These are phyloP conservation scores for Madurella mycetomatis DNA, from an alignment of 2,329 filamentous ascomycete genomes.

Conservation along the genomic window DNA sequence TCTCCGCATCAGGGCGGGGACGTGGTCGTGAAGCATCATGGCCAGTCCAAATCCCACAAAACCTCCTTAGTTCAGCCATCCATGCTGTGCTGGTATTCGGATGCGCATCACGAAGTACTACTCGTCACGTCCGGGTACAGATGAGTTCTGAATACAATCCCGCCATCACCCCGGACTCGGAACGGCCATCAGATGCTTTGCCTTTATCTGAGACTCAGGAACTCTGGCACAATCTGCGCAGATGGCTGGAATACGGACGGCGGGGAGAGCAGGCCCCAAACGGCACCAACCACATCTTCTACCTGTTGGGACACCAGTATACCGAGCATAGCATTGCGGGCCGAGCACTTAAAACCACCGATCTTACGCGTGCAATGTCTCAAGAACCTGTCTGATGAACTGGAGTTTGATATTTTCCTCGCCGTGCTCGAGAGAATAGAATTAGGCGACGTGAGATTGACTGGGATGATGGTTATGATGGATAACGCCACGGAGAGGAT, in stretches of 20 bases:
- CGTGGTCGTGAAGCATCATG: slow-evolving; percentile 38
- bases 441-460: slow-evolving; percentile 16
- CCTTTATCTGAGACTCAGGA: slow-evolving; percentile 1
- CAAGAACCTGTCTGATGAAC: slow-evolving; percentile 21
- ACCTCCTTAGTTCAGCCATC: slow-evolving; percentile 28
- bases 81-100: slow-evolving; percentile 42
- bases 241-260: slow-evolving; percentile 26
- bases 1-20: slow-evolving; percentile 46
- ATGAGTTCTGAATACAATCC: slow-evolving; percentile 53
- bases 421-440: slow-evolving; percentile 31
- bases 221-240: slow-evolving; percentile 24
- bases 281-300: slow-evolving; percentile 24
- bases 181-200: slow-evolving; percentile 23
- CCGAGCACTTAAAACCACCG: slow-evolving; percentile 26
- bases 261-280: neutral
- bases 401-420: slow-evolving; percentile 33
- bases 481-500: neutral
- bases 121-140: slow-evolving; percentile 45
- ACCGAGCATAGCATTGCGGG: slow-evolving; percentile 31
- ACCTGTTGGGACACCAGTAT: slow-evolving; percentile 34
- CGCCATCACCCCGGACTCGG: slow-evolving; percentile 19
- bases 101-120: slow-evolving; percentile 49
- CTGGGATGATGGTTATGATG: slow-evolving; percentile 7
- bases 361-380: slow-evolving; percentile 29
- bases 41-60: slow-evolving; percentile 30